These are phyloP conservation scores for Annulohypoxylon stygium DNA, from an alignment of 495 filamentous ascomycete genomes.

Conservation along the genomic window DNA sequence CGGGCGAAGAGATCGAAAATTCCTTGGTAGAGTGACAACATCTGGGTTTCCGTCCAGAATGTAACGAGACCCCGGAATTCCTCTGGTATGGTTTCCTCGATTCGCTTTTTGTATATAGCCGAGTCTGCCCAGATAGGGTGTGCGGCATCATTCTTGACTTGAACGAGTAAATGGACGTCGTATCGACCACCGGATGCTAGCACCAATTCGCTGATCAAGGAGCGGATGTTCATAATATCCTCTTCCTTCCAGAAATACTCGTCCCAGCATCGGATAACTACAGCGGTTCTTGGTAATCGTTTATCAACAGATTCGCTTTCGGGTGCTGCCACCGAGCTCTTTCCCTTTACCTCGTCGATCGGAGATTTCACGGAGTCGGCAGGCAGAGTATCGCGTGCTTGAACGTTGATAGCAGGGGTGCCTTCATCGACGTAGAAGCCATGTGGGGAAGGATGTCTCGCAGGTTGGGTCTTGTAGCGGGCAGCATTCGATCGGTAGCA, in stretches of 20 bases:
- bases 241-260: constrained; percentile 76
- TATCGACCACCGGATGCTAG: constrained; percentile 84
- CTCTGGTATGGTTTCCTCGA: constrained; percentile 78
- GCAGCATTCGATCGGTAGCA: constrained; percentile 78
- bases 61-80: constrained; percentile 92
- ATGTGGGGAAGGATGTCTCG: constrained; percentile 56
- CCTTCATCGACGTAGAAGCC: constrained; percentile 59
- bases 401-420: constrained; percentile 22
- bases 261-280: constrained; percentile 82
- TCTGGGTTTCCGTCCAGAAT: constrained; percentile 93
- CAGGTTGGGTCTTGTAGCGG: constrained; percentile 68
- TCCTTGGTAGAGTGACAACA: constrained; percentile 87
- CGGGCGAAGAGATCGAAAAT: constrained; percentile 79
- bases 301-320: constrained; percentile 62
- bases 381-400: constrained; percentile 35
- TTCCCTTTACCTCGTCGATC: constrained; percentile 19
- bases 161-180: constrained; percentile 82
- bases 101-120: constrained; percentile 66
- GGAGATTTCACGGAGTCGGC: constrained; percentile 18
- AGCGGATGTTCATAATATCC: constrained; percentile 76
- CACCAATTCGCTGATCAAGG: constrained; percentile 80
- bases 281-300: constrained; percentile 74
- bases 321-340: constrained; percentile 29
- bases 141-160: constrained; percentile 75
- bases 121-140: constrained; percentile 74